Evolutionary conservation across 192 early-diverging fungal genomes (phyloP), one percentile per base, ranked within the genome.

Genomic region (Mortierella claussenii): DNA sequence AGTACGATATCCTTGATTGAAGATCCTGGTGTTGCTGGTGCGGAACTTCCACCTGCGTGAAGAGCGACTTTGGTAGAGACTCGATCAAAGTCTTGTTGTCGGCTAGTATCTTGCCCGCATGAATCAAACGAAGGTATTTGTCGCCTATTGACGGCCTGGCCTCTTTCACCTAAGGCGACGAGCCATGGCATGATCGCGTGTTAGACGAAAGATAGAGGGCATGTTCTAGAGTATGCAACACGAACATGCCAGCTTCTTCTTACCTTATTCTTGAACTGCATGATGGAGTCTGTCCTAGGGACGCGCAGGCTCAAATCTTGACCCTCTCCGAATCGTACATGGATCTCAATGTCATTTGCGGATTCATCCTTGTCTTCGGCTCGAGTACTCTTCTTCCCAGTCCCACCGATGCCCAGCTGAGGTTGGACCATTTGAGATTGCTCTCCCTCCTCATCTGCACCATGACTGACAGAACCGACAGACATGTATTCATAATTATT

Each of bases 121-220:
- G 78, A 37, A 87, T 87, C 17, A 87, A 33, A 4, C 86, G 80
- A 32, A 87, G 47, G 46, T 87, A 70, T 53, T 86, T 87, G 24
- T 74, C 68, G 8, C 40, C 24, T 11, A 80, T 60, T 12, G 52
- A 49, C 1, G 71, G 60, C 33, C 69, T 49, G 21, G 64, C 55
- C 20, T 69, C 52, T 54, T 64, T 73, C 26, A 83, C 71, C 82
- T 85, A 74, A 9, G 32, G 18, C 6, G 9, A 20, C 18, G 34
- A n/a, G n/a, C n/a, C n/a, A n/a, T n/a, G n/a, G n/a, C n/a, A n/a
- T n/a, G n/a, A n/a, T n/a, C n/a, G n/a, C n/a, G n/a, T n/a, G n/a
- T n/a, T n/a, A n/a, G n/a, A n/a, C n/a, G n/a, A n/a, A n/a, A n/a
- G n/a, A n/a, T n/a, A n/a, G n/a, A n/a, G n/a, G n/a, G n/a, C n/a